Evolutionary conservation across 106 monocot genomes (phyloP), one percentile per base, ranked within the genome.

Genomic region (Dendrobium chrysotoxum): DNA sequence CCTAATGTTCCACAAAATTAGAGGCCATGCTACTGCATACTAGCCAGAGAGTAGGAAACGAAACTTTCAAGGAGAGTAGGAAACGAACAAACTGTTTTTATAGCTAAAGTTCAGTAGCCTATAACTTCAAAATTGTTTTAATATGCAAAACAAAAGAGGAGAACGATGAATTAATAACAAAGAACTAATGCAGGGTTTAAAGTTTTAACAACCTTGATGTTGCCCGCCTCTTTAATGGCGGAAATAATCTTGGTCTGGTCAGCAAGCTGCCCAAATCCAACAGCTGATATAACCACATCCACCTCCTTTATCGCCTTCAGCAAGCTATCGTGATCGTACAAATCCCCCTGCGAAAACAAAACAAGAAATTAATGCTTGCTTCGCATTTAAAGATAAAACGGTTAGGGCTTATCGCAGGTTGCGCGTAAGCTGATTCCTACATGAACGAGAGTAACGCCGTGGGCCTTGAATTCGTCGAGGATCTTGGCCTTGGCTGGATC

Each of bases 401-500:
- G 38, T 7, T 71, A 71, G 28, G 31, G 38, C 4, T 71, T 71
- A 0, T 71, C 71, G 71, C 2, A 71, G 50, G 13, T 50, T 13
- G 13, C 11, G 15, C 50, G 50, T 3, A 50, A 50, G 11, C 50
- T 13, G 38, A 77, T 61, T 78, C 58, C 0, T 57, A 81, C 81
- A 42, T 81, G 31, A 7, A 81, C 21, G 35, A 81, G 31, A 8
- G 73, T 74, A 2, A 81, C 81, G 18, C 81, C 81, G 12, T 73
- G 38, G 54, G 70, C 55, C 84, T 84, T 84, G 31, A 91, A 88
- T 12, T 53, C 45, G 7, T 88, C 82, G 13, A 91, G 28, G 45
- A 84, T 44, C 13, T 57, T 67, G 44, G 88, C 88, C 82, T 91
- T 88, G 39, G 86, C 82, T 4, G 88, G 84, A 71, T 86, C 82